Evolutionary conservation across 352 stramenopile genomes (phyloP).

Genomic region (Pseudoperonospora humuli): DNA sequence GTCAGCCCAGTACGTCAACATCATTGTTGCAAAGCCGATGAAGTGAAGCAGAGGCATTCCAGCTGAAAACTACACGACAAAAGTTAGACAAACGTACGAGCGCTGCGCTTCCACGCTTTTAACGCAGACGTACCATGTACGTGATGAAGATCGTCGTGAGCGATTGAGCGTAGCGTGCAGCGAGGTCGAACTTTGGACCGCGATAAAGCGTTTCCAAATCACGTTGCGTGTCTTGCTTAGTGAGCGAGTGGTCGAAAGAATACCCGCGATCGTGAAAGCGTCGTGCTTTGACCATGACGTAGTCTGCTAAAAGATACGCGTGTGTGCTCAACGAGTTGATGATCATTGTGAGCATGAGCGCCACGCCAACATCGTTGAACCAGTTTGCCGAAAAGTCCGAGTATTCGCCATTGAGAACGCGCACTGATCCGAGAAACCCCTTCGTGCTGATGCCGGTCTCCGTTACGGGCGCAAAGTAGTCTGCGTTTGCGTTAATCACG

Average conservation of each 20-base stretch:
- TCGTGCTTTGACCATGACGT: slow-evolving; percentile 37
- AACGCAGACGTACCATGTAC: too few species aligned
- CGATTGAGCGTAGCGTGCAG: too few species aligned
- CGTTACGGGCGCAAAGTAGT: slow-evolving; percentile 39
- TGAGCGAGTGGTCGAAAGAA: slow-evolving; percentile 54
- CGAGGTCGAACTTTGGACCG: too few species aligned
- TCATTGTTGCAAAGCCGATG: too few species aligned
- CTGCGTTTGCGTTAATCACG: slow-evolving; percentile 71
- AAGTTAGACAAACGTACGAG: too few species aligned
- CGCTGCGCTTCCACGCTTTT: too few species aligned
- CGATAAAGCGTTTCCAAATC: too few species aligned
- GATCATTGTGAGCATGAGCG: slow-evolving; percentile 80
- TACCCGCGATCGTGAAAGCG: slow-evolving; percentile 55
- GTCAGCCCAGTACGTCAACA: too few species aligned
- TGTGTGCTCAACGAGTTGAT: slow-evolving; percentile 73
- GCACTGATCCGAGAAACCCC: slow-evolving; percentile 30
- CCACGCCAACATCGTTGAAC: slow-evolving; percentile 74
- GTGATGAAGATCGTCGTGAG: too few species aligned
- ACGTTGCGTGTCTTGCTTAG: slow-evolving; percentile 73
- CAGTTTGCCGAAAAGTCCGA: slow-evolving; percentile 64
- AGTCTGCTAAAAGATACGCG: slow-evolving; percentile 50
- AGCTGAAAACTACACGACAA: too few species aligned
- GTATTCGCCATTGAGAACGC: slow-evolving; percentile 66
- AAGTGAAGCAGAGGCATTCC: too few species aligned
- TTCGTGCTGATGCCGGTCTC: slow-evolving; percentile 10